Evolutionary conservation across 164 flowering plant genomes (phyloP).

Genomic region (Akebia trifoliata): DNA sequence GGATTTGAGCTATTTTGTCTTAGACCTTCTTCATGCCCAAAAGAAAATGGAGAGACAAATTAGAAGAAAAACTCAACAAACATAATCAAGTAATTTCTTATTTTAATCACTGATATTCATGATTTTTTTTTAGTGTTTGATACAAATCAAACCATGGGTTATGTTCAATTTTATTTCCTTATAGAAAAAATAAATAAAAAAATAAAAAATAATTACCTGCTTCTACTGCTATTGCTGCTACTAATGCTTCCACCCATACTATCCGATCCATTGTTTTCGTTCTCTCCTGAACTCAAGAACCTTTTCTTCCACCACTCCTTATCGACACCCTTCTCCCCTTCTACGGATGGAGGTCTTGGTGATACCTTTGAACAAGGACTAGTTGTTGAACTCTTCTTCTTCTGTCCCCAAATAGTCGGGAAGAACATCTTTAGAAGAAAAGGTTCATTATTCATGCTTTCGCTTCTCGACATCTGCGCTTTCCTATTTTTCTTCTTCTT

Average conservation of each 20-base stretch:
- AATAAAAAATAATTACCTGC: constrained; percentile 11
- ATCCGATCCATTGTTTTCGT: constrained; percentile 9
- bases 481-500: constrained; percentile 9
- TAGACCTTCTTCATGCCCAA: too few relatives aligned
- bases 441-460: constrained; percentile 37
- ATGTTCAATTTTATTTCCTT: neutral
- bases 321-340: constrained; percentile 22
- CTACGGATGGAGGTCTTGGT: constrained; percentile 20
- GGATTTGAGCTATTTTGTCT: too few relatives aligned
- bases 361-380: constrained; percentile 28
- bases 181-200: too few relatives aligned
- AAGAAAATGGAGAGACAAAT: too few relatives aligned
- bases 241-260: constrained; percentile 14
- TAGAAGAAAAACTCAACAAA: too few relatives aligned
- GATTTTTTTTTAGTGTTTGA: too few relatives aligned
- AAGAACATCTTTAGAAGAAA: constrained; percentile 61
- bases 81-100: too few relatives aligned
- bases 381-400: constrained; percentile 21
- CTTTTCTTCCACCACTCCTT: constrained; percentile 43
- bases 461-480: constrained; percentile 16
- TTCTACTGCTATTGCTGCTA: constrained; percentile 19
- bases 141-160: too few relatives aligned
- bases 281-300: constrained; percentile 12
- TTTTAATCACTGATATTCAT: too few relatives aligned
- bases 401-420: constrained; percentile 33